These are phyloP conservation scores for Fragaria ananassa DNA, from an alignment of 306 rosid species.

Conservation along the genomic window DNA sequence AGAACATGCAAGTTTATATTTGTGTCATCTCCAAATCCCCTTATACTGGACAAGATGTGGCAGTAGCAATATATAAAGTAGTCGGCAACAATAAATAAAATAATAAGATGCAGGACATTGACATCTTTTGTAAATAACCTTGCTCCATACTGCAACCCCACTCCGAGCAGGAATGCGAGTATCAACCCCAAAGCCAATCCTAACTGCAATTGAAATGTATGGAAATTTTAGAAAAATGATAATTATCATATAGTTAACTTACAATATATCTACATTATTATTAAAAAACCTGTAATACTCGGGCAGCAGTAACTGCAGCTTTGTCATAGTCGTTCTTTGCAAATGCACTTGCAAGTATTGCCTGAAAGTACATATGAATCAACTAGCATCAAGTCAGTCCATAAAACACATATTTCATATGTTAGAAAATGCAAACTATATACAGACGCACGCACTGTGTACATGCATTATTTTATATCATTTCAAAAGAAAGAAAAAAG, in stretches of 20 bases:
- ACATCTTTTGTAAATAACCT: constrained; percentile 66
- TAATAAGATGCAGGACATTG: constrained; percentile 61
- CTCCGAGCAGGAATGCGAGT: constrained; percentile 69
- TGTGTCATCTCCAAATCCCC: too few relatives aligned
- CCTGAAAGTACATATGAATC: constrained; percentile 43
- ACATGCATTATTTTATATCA: not conserved
- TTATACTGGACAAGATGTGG: too few relatives aligned
- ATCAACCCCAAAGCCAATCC: constrained; percentile 70
- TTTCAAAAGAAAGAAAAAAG: not conserved
- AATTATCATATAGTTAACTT: not conserved
- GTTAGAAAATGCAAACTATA: not conserved
- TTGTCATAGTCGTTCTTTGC: constrained; percentile 73
- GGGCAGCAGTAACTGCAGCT: constrained; percentile 66
- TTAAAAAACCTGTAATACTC: constrained; percentile 71
- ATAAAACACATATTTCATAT: constrained; percentile 5
- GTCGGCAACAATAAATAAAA: too few relatives aligned
- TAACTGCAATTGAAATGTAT: constrained; percentile 52
- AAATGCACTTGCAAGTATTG: constrained; percentile 89
- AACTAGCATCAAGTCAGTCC: not conserved
- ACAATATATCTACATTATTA: not conserved
- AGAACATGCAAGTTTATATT: too few relatives aligned
- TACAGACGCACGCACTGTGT: not conserved
- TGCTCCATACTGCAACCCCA: constrained; percentile 75
- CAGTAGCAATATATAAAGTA: too few relatives aligned
- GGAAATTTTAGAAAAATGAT: not conserved